A percentile compares a stretch with the other conserved stretches of the same genome.
These are phyloP conservation scores for Hanseniaspora sp. DNA, from an alignment of 1,139 yeast species.

Conservation along the genomic window DNA sequence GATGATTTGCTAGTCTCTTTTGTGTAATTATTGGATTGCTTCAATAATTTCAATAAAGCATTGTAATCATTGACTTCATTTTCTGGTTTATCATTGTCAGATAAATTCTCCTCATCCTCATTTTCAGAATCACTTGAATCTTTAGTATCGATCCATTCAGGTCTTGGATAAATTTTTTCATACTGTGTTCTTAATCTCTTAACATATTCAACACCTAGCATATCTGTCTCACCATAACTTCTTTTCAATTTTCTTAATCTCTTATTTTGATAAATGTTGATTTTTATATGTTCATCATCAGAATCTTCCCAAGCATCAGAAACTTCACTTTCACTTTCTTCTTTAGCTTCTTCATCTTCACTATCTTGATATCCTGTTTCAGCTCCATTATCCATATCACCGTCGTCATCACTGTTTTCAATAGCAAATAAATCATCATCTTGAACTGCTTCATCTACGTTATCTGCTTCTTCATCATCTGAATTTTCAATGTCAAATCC, in stretches of 20 bases:
- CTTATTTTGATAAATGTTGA: slow-evolving; percentile 52
- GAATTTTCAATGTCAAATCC: slow-evolving; percentile 31
- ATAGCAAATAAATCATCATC: slow-evolving; percentile 18
- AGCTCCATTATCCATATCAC: slow-evolving; percentile 37
- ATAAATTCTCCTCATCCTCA: slow-evolving; percentile 27
- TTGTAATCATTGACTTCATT: slow-evolving; percentile 38
- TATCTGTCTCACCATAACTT: slow-evolving; percentile 44
- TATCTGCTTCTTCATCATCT: slow-evolving; percentile 31
- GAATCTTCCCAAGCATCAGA: slow-evolving; percentile 79
- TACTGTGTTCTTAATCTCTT: slow-evolving; percentile 70
- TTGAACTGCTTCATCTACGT: slow-evolving; percentile 40
- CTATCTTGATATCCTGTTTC: slow-evolving; percentile 19
- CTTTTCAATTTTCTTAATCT: slow-evolving; percentile 63
- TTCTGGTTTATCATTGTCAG: slow-evolving; percentile 22
- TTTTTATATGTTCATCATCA: slow-evolving; percentile 66
- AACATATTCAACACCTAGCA: slow-evolving; percentile 59
- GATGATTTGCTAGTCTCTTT: slow-evolving; percentile 43
- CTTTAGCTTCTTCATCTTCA: slow-evolving; percentile 23
- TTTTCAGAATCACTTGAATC: slow-evolving; percentile 29
- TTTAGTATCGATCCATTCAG: slow-evolving; percentile 54
- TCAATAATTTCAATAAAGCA: slow-evolving; percentile 50
- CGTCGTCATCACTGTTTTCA: slow-evolving; percentile 27
- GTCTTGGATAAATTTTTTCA: slow-evolving; percentile 77
- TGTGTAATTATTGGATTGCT: slow-evolving; percentile 38
- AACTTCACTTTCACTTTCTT: slow-evolving; percentile 30